Percentiles rank a stretch among this genome's conserved stretches.
These are phyloP conservation scores for Apophysomyces sp. DNA, from an alignment of 371 early-diverging fungal species.

Conservation along the genomic window DNA sequence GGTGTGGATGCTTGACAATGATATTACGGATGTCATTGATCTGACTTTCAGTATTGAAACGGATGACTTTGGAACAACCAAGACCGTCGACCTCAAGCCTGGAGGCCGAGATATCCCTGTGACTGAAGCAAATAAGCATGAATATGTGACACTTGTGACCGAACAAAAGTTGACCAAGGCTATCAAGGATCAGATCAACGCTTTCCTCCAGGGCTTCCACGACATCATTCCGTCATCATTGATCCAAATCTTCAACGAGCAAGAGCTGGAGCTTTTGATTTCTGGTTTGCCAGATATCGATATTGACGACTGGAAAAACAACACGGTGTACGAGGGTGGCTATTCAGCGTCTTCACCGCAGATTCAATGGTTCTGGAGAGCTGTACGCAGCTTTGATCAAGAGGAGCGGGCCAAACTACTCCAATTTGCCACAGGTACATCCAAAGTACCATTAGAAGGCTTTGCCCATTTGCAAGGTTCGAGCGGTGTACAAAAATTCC, in stretches of 20 bases:
- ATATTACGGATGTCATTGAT: slow-evolving; percentile 94
- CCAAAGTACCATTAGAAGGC: slow-evolving; percentile 97
- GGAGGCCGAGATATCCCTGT: slow-evolving; percentile 91
- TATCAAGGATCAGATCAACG: slow-evolving; percentile 92
- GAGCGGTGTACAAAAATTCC: slow-evolving; percentile 96
- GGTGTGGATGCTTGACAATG: slow-evolving; percentile 97
- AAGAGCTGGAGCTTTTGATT: slow-evolving; percentile 98
- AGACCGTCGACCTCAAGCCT: slow-evolving; percentile 86
- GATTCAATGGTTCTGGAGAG: slow-evolving; percentile 99
- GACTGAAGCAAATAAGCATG: slow-evolving; percentile 96
- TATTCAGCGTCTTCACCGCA: slow-evolving; percentile 86
- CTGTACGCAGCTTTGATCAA: slow-evolving; percentile 96
- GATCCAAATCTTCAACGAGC: slow-evolving; percentile 97
- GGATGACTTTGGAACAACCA: slow-evolving; percentile 91
- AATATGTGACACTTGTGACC: slow-evolving; percentile 92
- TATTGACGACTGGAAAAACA: slow-evolving; percentile 99
- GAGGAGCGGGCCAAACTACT: slow-evolving; percentile 97
- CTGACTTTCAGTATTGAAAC: slow-evolving; percentile 94
- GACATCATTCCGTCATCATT: slow-evolving; percentile 91
- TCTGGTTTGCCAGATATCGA: slow-evolving; percentile 98
- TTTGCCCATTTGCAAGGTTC: slow-evolving; percentile 94
- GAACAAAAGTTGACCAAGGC: slow-evolving; percentile 87
- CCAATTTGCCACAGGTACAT: slow-evolving; percentile 98
- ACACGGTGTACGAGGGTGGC: slow-evolving; percentile 93
- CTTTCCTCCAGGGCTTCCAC: slow-evolving; percentile 95